Conservation (phyloP, 305 asterid genomes). For the Fraxinus paxiana region DNA sequence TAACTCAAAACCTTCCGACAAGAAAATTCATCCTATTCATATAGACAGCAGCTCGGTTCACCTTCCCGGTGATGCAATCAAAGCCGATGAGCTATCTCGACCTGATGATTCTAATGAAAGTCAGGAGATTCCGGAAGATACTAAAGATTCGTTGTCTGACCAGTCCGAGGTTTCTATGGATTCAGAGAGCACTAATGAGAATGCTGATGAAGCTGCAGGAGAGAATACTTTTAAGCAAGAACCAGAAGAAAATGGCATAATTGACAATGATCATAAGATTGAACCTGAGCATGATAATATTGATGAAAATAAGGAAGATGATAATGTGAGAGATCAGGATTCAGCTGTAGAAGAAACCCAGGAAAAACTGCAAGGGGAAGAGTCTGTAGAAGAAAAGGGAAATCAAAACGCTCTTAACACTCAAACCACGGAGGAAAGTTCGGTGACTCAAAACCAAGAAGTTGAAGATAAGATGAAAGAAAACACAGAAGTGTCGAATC, state of each 20-base stretch:
- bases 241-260: slow-evolving; percentile 2
- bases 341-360: slow-evolving; percentile 14
- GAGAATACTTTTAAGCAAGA: neutral
- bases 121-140: slow-evolving; percentile 13
- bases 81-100: slow-evolving; percentile 21
- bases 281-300: neutral
- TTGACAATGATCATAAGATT: neutral
- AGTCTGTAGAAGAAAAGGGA: slow-evolving; percentile 34
- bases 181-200: neutral
- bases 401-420: slow-evolving; percentile 32
- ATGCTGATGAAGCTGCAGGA: slow-evolving; percentile 13
- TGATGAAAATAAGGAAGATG: slow-evolving; percentile 8
- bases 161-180: slow-evolving; percentile 6
- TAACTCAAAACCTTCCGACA: slow-evolving; percentile 18
- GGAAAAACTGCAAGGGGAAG: slow-evolving; percentile 16
- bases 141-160: slow-evolving; percentile 23
- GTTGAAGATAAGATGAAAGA: slow-evolving; percentile 21
- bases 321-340: slow-evolving; percentile 3
- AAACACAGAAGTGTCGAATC: neutral
- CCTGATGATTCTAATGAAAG: slow-evolving; percentile 15
- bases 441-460: slow-evolving; percentile 38
- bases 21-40: slow-evolving; percentile 26
- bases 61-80: slow-evolving; percentile 47
- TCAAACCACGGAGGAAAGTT: slow-evolving; percentile 46
- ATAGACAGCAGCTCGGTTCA: slow-evolving; percentile 46